Base-by-base conservation (phyloP, 345 rosid genomes). In the Crucihimalaya himalaica region DNA sequence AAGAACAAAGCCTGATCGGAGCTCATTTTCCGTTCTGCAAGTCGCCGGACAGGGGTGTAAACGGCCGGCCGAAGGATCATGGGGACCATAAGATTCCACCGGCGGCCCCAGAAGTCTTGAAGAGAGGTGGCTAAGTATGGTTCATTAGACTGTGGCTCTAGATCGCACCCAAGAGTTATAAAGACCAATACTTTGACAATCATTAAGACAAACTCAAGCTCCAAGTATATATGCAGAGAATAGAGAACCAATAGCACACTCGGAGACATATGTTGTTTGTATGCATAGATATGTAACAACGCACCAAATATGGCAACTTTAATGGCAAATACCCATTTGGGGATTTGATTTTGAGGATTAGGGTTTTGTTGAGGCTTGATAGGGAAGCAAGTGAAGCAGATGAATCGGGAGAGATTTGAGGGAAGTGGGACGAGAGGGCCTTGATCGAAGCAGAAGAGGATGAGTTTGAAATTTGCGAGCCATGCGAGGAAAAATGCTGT, bases 31-130 rank as follows among this genome's bases (percentile, higher is more conserved):
- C n/a, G 5, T 8, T 12, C 39, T 4, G 75, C 29, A 6, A 57
- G 13, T 14, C 46, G 20, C 12, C 79, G 43, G 0, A 84, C 63
- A 0, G 89, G 89, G 5, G 2, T 2, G 75, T 82, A 81, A 1
- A 85, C 81, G 6, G 88, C 42, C 2, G 80, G 83, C 2, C 86
- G 79, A 50, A 85, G 81, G 9, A 83, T 77, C 4, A 66, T 66
- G 0, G 86, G 68, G 14, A 82, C 83, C 79, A 81, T 82, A 50
- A 83, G 85, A 59, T 83, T 88, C 89, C 90, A 86, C 5, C 87
- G 74, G 4, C 71, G 47, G 7, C 89, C 83, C 93, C 87, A 84
- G 29, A 86, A 86, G 32, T 86, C 86, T 76, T 86, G 87, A 4
- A 88, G 70, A 9, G 93, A 86, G 2, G 87, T 85, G 53, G 89